A percentile compares a stretch with the other conserved stretches of the same genome.
phyloP scores from a whole-genome alignment of 2,329 filamentous ascomycete species.

The Aspergillus sp. region DNA sequence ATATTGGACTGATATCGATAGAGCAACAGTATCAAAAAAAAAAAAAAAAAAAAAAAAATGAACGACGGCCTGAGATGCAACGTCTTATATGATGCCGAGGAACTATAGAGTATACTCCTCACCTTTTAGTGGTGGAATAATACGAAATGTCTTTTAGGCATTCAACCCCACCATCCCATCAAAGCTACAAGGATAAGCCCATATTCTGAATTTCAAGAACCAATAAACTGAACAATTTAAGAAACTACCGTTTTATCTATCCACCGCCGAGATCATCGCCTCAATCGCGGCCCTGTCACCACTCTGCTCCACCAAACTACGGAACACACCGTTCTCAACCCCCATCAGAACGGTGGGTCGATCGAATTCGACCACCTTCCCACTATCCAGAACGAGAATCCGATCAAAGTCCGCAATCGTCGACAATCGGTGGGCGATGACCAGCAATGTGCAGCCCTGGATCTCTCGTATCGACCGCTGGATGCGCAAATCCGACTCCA shows the following conservation, averaged over 20 bases:
- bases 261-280: constrained; percentile 1
- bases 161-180: neutral
- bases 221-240: neutral
- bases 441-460: constrained; percentile 61
- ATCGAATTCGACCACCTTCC: constrained; percentile 54
- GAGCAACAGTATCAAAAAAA: neutral
- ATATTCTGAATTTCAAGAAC: neutral
- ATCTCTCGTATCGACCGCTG: constrained; percentile 72
- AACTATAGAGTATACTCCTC: neutral
- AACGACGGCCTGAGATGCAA: neutral
- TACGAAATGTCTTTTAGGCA: neutral
- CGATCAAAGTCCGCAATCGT: constrained; percentile 72
- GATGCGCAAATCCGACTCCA: constrained; percentile 70
- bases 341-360: constrained; percentile 60
- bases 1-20: neutral
- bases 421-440: constrained; percentile 71
- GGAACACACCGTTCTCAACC: constrained; percentile 53
- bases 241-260: neutral
- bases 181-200: neutral
- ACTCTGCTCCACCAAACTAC: constrained; percentile 49
- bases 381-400: neutral
- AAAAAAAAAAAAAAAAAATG: neutral
- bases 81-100: neutral
- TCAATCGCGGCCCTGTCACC: constrained; percentile 14
- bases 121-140: neutral